These are phyloP conservation scores for Exophiala aquamarina DNA, from an alignment of 2,329 filamentous ascomycete species.

Conservation along the genomic window DNA sequence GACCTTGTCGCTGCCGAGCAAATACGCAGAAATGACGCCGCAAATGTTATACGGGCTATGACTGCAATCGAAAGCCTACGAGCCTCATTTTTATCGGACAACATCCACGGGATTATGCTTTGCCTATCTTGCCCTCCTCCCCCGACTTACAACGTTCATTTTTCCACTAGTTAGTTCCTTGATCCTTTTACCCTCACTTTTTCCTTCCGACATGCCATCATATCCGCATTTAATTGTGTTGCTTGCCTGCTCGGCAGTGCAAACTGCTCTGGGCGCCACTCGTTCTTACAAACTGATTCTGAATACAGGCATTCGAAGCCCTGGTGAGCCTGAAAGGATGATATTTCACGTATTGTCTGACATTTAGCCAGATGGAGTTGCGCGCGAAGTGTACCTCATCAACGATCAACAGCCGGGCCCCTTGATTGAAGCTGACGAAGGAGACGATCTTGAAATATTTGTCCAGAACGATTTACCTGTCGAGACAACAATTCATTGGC, in stretches of 20 bases:
- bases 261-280: constrained; percentile 7
- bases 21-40: constrained; percentile 2
- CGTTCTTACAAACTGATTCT: constrained; percentile 15
- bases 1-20: background rate
- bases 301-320: constrained; percentile 11
- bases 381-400: constrained; percentile 53
- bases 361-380: constrained; percentile 2
- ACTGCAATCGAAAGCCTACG: background rate
- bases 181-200: constrained; percentile 1
- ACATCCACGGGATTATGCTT: constrained; percentile 1
- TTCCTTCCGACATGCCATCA: constrained; percentile 4
- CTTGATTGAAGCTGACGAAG: constrained; percentile 69
- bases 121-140: constrained; percentile 1
- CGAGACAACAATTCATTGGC: constrained; percentile 69
- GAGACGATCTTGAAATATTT: constrained; percentile 68
- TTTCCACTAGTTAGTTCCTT: background rate
- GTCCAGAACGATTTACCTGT: constrained; percentile 67
- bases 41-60: background rate
- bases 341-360: constrained; percentile 2
- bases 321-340: constrained; percentile 6
- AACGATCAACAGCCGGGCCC: constrained; percentile 75
- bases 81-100: background rate
- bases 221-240: constrained; percentile 9
- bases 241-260: constrained; percentile 4
- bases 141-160: background rate